Evolutionary conservation across 805 yeast species (phyloP), one percentile per base, ranked within the genome.

Genomic region (Suhomyces sp.): DNA sequence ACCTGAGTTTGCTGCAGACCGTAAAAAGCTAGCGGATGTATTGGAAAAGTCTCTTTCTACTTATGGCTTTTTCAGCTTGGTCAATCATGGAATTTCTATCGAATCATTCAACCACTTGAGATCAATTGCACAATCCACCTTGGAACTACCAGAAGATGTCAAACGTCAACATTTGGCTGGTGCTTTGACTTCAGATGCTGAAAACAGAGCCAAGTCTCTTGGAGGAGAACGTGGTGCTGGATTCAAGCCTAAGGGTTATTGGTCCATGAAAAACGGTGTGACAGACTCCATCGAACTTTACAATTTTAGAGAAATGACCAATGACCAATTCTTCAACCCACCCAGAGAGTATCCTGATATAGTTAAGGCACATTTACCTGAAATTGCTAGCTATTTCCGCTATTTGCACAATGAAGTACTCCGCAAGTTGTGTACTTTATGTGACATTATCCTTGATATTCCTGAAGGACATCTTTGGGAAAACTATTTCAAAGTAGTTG

Each of bases 51-150:
- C 76, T 0, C 44, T 72, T 17, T 54, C 67, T 2, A 60, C 68
- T 1, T 60, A 63, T 35, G 77, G 77, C 1, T 72, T 72, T 43
- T 67, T 71, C 51, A 63, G 65, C 19, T 39, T 72, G 14, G 47
- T 53, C 8, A 68, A 68, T 40, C 73, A 65, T 40, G 76, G 76
- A 1, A 56, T 69, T 33, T 48, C 50, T 3, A 44, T 40, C 9
- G 65, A 56, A 14, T 45, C 48, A 9, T 44, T 70, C 9, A 64
- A 56, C 8, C 55, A 55, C n/a, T 43, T 69, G 27, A 54, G 63
- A 38, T 53, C 74, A 1, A 48, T 70, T 14, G 64, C 71, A 1
- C 76, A 70, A 43, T 54, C 68, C 1, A 51, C 69, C 2, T 52
- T 68, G 26, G 69, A 66, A 26, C 44, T 66, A 5, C 65, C 73